Percentiles rank a stretch among this genome's conserved stretches.
Evolutionary conservation across 148 eudicot genomes (phyloP).

Genomic region (Rhododendron griersonianum): DNA sequence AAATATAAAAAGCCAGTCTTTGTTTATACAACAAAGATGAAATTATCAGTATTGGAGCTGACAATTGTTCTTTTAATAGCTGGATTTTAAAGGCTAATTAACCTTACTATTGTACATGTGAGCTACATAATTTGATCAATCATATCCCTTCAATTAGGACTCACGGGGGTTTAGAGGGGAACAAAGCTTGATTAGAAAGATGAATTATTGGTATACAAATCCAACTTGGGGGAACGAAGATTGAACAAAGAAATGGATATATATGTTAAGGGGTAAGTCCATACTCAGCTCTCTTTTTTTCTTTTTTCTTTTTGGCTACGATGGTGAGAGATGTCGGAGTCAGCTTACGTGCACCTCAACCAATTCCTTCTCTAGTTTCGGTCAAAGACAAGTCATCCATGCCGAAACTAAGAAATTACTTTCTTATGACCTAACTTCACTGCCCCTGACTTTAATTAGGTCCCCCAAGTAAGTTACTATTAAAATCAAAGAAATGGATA

Average conservation of each 20-base stretch:
- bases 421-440: no score
- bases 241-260: conserved; percentile 1
- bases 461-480: not conserved
- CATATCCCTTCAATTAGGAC: conserved; percentile 13
- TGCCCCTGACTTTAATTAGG: not conserved
- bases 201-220: conserved; percentile 10
- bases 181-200: not conserved
- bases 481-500: not conserved
- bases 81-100: not conserved
- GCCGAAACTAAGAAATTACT: not conserved
- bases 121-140: not conserved
- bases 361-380: no score
- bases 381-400: no score
- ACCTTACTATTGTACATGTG: not conserved
- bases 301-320: no score
- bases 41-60: not conserved
- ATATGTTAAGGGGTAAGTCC: not conserved
- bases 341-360: no score
- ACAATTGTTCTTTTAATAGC: not conserved
- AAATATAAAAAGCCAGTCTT: not conserved
- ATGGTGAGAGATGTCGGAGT: not conserved
- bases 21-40: not conserved
- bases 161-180: conserved; percentile 11
- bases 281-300: not conserved
- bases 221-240: conserved; percentile 22